phyloP scores from a whole-genome alignment of 106 monocot genomes.

The Allium cepa region DNA sequence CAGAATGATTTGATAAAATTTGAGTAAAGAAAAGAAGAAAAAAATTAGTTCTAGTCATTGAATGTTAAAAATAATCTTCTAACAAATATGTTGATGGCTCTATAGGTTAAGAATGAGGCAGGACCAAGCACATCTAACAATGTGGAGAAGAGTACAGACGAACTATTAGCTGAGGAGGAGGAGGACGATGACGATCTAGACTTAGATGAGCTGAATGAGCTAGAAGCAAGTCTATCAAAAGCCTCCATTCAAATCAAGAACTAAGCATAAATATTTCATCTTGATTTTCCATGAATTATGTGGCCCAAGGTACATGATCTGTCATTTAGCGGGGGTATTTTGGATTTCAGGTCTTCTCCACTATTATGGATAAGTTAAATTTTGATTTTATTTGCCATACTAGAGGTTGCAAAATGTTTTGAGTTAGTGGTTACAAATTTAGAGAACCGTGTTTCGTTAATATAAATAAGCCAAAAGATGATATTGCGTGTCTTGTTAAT shows the following conservation, averaged over 20 bases:
- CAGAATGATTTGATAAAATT: background rate
- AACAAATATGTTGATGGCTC: background rate
- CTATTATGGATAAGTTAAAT: no score
- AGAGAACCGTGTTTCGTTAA: no score
- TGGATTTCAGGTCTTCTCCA: no score
- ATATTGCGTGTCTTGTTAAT: no score
- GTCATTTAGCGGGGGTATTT: no score
- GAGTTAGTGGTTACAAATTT: no score
- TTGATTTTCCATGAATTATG: constrained; percentile 1
- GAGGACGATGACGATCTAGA: constrained; percentile 70
- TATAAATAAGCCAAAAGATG: no score
- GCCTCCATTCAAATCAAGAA: constrained; percentile 56
- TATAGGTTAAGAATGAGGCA: constrained; percentile 31
- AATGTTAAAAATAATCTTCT: background rate
- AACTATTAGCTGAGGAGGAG: constrained; percentile 43
- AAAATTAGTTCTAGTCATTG: background rate
- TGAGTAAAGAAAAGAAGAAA: background rate
- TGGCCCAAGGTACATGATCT: no score
- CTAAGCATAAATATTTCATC: constrained; percentile 29
- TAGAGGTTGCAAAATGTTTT: no score
- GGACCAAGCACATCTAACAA: constrained; percentile 45
- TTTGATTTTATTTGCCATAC: no score
- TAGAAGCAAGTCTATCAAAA: constrained; percentile 81
- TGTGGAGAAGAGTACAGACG: constrained; percentile 27
- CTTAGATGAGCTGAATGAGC: constrained; percentile 82